Evolutionary conservation across 495 filamentous ascomycete genomes (phyloP).

Genomic region (Articulospora tetracladia): DNA sequence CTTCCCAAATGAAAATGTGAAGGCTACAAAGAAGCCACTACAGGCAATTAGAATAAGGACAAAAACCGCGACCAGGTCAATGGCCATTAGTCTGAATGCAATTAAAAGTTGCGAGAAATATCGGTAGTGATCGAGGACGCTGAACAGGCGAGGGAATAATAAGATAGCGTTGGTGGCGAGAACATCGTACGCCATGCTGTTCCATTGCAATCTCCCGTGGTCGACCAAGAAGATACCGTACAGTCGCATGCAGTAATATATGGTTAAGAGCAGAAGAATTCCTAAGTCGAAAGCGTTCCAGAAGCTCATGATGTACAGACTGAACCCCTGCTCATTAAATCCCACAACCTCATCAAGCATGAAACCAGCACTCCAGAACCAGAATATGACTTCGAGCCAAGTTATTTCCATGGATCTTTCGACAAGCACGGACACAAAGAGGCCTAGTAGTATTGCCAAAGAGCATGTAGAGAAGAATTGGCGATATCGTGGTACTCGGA

Average conservation of each 20-base stretch:
- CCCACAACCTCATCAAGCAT: constrained; percentile 95
- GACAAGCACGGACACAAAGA: constrained; percentile 74
- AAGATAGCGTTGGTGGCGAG: constrained; percentile 85
- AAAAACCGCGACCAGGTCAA: constrained; percentile 80
- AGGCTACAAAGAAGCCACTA: constrained; percentile 92
- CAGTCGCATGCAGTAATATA: constrained; percentile 83
- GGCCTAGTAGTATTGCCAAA: constrained; percentile 72
- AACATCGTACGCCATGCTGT: constrained; percentile 84
- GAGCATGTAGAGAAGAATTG: constrained; percentile 84
- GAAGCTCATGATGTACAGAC: constrained; percentile 91
- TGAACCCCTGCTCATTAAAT: constrained; percentile 91
- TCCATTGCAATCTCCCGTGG: constrained; percentile 55
- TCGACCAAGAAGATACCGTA: constrained; percentile 80
- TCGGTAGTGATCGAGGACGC: constrained; percentile 85
- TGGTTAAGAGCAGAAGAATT: constrained; percentile 78
- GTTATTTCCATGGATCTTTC: constrained; percentile 73
- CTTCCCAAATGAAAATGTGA: constrained; percentile 72
- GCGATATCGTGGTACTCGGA: constrained; percentile 86
- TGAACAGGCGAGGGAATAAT: constrained; percentile 85
- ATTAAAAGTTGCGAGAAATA: constrained; percentile 94
- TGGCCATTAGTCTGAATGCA: constrained; percentile 87
- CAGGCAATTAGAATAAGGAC: constrained; percentile 79
- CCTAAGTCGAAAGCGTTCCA: constrained; percentile 95
- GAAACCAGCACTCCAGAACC: constrained; percentile 95
- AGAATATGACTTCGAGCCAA: constrained; percentile 78